Evolutionary conservation across 2,329 filamentous ascomycete species (phyloP).

Genomic region (Colletotrichum sojae): DNA sequence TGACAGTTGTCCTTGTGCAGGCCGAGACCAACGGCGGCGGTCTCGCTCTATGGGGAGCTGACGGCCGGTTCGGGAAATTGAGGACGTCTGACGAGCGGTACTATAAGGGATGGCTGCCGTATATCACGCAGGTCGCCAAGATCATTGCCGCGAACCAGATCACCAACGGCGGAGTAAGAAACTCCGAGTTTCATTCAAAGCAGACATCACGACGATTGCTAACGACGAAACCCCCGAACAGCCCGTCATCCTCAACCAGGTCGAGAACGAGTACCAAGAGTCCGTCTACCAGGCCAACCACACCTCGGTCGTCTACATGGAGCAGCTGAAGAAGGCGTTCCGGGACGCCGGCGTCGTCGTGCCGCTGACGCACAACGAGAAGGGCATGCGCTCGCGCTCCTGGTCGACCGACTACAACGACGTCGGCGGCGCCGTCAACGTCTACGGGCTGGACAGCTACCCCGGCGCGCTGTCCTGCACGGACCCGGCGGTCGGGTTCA

Average conservation of each 20-base stretch:
- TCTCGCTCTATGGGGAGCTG: slow-evolving; percentile 49
- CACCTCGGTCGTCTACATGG: slow-evolving; percentile 52
- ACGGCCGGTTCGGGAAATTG: slow-evolving; percentile 52
- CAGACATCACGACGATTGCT: slow-evolving; percentile 51
- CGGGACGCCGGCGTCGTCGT: slow-evolving; percentile 79
- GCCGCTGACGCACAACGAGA: slow-evolving; percentile 83
- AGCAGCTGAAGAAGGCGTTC: slow-evolving; percentile 74
- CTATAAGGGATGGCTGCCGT: slow-evolving; percentile 55
- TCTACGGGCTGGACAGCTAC: slow-evolving; percentile 73
- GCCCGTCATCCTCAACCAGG: slow-evolving; percentile 83
- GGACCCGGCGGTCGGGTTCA: slow-evolving; percentile 61
- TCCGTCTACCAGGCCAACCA: slow-evolving; percentile 62
- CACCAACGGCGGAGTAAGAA: slow-evolving; percentile 76
- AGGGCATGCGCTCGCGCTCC: slow-evolving; percentile 53
- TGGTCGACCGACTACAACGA: slow-evolving; percentile 70
- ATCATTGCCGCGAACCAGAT: slow-evolving; percentile 84
- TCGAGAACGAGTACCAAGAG: slow-evolving; percentile 83
- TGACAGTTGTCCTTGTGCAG: not conserved
- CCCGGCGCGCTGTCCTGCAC: slow-evolving; percentile 73
- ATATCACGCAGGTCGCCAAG: slow-evolving; percentile 66
- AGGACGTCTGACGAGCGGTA: slow-evolving; percentile 59
- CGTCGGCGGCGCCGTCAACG: slow-evolving; percentile 63
- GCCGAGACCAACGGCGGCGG: slow-evolving; percentile 51
- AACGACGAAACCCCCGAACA: slow-evolving; percentile 65
- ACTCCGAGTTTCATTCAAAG: slow-evolving; percentile 59